Conservation (phyloP, 495 filamentous ascomycete genomes). For the Daldinia loculata region DNA sequence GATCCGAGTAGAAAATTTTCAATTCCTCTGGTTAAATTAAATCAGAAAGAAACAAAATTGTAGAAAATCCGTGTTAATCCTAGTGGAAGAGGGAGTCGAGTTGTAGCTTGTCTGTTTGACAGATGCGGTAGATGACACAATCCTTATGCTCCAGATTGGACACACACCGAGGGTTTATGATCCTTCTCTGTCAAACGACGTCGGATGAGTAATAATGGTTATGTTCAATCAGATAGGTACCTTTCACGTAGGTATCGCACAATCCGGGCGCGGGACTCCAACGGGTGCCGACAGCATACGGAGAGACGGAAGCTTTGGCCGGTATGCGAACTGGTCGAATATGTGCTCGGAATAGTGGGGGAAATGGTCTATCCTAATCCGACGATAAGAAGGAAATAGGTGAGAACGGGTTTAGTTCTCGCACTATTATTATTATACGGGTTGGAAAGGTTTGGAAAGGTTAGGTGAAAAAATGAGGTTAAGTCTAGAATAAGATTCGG, state of each 20-base stretch:
- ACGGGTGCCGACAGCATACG: slow-evolving; percentile 33
- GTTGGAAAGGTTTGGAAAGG: background rate
- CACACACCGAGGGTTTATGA: slow-evolving; percentile 19
- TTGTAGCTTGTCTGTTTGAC: slow-evolving; percentile 9
- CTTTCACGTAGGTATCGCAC: slow-evolving; percentile 15
- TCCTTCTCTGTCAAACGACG: slow-evolving; percentile 17
- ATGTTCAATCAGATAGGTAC: slow-evolving; percentile 23
- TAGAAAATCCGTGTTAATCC: slow-evolving; percentile 3
- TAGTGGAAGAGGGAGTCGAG: background rate
- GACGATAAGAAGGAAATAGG: background rate
- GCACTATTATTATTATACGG: background rate
- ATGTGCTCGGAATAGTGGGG: background rate
- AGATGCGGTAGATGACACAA: slow-evolving; percentile 20
- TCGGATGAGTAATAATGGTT: slow-evolving; percentile 15
- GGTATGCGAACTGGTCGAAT: slow-evolving; percentile 6
- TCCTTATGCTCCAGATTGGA: slow-evolving; percentile 17
- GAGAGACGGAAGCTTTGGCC: slow-evolving; percentile 10
- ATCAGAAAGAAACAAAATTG: background rate
- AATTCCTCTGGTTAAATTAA: background rate
- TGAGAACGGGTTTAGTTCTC: background rate
- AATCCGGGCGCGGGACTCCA: slow-evolving; percentile 29
- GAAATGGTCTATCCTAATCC: background rate
- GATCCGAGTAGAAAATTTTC: background rate
- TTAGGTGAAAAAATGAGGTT: background rate
- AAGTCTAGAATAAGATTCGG: slow-evolving; percentile 17